Conservation (phyloP, 2,329 filamentous ascomycete genomes). For the Calonectria ilicicola region DNA sequence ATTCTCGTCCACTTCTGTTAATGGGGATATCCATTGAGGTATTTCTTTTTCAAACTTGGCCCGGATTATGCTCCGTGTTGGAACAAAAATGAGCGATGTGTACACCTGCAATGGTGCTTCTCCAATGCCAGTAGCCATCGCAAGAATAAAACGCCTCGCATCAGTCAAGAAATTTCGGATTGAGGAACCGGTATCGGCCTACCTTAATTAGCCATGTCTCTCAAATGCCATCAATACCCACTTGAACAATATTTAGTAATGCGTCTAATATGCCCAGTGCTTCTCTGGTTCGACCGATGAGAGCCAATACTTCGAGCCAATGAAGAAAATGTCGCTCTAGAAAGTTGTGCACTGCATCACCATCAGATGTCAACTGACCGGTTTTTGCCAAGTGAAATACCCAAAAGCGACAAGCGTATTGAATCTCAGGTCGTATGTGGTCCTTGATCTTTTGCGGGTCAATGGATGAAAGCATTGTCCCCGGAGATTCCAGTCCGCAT, state of each 20-base stretch:
- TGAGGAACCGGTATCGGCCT: neutral
- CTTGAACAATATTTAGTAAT: neutral
- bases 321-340: neutral
- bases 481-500: neutral
- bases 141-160: too few relatives aligned
- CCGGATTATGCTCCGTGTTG: neutral
- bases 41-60: neutral
- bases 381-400: neutral
- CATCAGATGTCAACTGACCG: neutral
- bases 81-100: neutral
- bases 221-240: neutral
- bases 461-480: neutral
- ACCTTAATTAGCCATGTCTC: too few relatives aligned
- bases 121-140: too few relatives aligned
- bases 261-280: neutral
- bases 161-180: too few relatives aligned
- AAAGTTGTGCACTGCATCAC: neutral
- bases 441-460: neutral
- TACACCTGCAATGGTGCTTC: conserved; percentile 13
- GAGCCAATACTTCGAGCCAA: neutral
- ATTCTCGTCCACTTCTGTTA: neutral
- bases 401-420: neutral
- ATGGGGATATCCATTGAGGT: neutral
- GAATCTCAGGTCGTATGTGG: neutral
- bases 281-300: neutral